A percentile compares a stretch with the other conserved stretches of the same genome.
phyloP scores from a whole-genome alignment of 2,329 filamentous ascomycete genomes.

The Aspergillus chevalieri region DNA sequence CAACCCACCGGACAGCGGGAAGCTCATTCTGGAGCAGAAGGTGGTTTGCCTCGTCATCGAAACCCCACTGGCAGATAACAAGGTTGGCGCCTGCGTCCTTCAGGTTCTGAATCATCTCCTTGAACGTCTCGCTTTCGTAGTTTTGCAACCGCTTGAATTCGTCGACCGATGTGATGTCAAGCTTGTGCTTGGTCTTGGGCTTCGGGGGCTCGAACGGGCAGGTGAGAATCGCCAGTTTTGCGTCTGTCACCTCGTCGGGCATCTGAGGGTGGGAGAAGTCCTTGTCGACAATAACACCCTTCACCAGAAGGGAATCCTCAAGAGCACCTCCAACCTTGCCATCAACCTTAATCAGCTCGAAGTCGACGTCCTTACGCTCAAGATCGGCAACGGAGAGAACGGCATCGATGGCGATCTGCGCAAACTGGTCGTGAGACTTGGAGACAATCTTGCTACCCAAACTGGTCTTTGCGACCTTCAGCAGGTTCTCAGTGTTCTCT shows the following conservation, averaged over 20 bases:
- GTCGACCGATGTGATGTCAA: constrained; percentile 93
- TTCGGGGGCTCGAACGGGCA: constrained; percentile 98
- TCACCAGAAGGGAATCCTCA: constrained; percentile 89
- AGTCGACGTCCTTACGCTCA: constrained; percentile 94
- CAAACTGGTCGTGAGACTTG: constrained; percentile 97
- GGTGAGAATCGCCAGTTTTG: constrained; percentile 94
- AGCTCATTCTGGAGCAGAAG: constrained; percentile 91
- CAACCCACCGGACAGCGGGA: constrained; percentile 95
- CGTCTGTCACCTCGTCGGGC: constrained; percentile 89
- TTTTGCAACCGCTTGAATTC: constrained; percentile 97
- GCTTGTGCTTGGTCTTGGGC: constrained; percentile 99
- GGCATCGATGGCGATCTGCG: constrained; percentile 93
- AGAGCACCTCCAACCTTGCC: constrained; percentile 93
- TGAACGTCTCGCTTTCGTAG: constrained; percentile 94
- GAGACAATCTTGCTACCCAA: constrained; percentile 98
- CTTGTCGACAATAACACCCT: constrained; percentile 98
- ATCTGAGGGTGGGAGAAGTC: constrained; percentile 99
- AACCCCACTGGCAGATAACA: constrained; percentile 98
- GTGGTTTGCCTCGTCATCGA: constrained; percentile 98
- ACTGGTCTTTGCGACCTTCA: constrained; percentile 92
- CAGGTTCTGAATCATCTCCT: constrained; percentile 98
- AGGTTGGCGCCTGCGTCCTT: constrained; percentile 96
- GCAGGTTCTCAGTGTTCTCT: constrained; percentile 73
- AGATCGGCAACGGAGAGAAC: constrained; percentile 94
- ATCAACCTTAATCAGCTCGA: constrained; percentile 98